A percentile compares a stretch with the other conserved stretches of the same genome.
Conservation (phyloP, 2,329 filamentous ascomycete species). For the Ceratocystis variospora region DNA sequence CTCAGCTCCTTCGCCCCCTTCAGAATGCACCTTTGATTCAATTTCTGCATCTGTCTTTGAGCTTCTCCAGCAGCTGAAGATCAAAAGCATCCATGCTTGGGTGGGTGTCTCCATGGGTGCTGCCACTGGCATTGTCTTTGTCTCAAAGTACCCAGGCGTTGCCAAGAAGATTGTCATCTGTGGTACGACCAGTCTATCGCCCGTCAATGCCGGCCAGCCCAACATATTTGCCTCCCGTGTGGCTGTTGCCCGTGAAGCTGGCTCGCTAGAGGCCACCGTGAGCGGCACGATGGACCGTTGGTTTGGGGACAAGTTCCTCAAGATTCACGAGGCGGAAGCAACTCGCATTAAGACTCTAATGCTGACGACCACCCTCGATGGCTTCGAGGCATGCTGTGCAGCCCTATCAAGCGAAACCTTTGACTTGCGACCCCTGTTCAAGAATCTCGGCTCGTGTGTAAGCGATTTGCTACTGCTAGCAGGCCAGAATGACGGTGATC, state of each 20-base stretch:
- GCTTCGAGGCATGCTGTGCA: constrained; percentile 31
- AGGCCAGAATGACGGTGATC: constrained; percentile 31
- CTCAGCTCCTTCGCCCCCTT: constrained; percentile 25
- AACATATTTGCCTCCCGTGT: constrained; percentile 29
- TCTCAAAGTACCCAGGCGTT: constrained; percentile 28
- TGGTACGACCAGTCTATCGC: constrained; percentile 30
- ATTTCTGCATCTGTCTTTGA: constrained; percentile 29
- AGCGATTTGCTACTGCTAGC: constrained; percentile 29
- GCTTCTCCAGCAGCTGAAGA: constrained; percentile 26
- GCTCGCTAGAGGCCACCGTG: constrained; percentile 25
- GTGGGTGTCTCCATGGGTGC: constrained; percentile 35
- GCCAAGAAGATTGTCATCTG: constrained; percentile 29
- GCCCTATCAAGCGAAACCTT: constrained; percentile 29
- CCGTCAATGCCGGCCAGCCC: constrained; percentile 26
- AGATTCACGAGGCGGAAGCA: constrained; percentile 27
- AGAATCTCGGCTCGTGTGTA: constrained; percentile 26
- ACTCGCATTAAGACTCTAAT: constrained; percentile 27
- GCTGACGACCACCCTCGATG: constrained; percentile 28
- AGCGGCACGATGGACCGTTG: constrained; percentile 29
- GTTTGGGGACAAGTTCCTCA: constrained; percentile 30
- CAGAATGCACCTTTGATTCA: constrained; percentile 28
- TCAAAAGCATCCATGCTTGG: constrained; percentile 29
- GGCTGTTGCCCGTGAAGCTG: constrained; percentile 25
- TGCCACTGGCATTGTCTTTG: constrained; percentile 30
- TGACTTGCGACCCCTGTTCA: constrained; percentile 29